phyloP scores from a whole-genome alignment of 116 monocot genomes.

The Papilionanthe hybrid region DNA sequence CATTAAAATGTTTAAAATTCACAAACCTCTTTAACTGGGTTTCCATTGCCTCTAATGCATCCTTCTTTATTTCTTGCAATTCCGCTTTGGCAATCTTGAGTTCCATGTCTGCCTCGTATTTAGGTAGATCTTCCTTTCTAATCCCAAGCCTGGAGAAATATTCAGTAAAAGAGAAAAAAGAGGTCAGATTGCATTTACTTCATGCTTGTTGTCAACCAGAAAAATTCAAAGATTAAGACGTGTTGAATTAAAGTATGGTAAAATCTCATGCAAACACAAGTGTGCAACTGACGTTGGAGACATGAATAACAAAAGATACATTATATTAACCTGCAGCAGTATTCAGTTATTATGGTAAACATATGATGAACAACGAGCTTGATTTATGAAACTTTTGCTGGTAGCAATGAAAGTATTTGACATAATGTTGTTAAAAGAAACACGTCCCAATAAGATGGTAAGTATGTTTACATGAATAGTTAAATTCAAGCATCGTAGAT shows the following conservation, averaged over 20 bases:
- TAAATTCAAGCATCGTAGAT: background rate
- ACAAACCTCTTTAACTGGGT: conserved; percentile 63
- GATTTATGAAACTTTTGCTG: background rate
- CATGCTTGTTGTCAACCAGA: background rate
- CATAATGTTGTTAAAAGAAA: background rate
- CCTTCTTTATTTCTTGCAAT: conserved; percentile 65
- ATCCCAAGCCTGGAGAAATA: conserved; percentile 77
- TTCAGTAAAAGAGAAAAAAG: background rate
- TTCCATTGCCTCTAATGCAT: conserved; percentile 85
- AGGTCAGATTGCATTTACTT: background rate
- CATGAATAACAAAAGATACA: background rate
- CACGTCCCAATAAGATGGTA: background rate
- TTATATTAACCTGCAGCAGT: background rate
- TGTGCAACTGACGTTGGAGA: background rate
- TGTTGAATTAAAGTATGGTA: background rate
- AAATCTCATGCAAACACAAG: background rate
- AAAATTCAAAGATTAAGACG: background rate
- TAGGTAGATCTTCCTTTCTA: conserved; percentile 74
- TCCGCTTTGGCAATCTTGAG: conserved; percentile 75
- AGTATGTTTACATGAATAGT: background rate
- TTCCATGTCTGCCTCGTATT: conserved; percentile 78
- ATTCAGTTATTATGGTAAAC: background rate
- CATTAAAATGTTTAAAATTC: conserved; percentile 1
- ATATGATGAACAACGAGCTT: background rate
- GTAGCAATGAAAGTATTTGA: background rate